Evolutionary conservation across 1,284 basidiomycete genomes (phyloP).

Genomic region (Agroathelia rolfsii): DNA sequence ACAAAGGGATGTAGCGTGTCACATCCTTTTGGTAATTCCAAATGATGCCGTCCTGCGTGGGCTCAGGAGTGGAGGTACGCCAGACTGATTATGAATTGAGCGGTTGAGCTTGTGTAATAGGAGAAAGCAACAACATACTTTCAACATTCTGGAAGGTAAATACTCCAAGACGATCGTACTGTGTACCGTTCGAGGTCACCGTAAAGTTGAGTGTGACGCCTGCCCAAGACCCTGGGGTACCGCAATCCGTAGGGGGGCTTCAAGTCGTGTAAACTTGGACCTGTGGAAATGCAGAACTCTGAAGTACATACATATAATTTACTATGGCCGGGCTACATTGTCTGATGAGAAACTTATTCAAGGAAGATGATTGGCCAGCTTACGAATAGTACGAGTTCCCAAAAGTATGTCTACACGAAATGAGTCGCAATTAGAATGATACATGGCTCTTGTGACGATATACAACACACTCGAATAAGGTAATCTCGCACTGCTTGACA

Average conservation of each 20-base stretch:
- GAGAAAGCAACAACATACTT: conserved; percentile 33
- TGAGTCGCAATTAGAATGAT: conserved; percentile 4
- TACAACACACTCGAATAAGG: conserved; percentile 1
- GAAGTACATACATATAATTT: conserved; percentile 41
- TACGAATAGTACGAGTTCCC: conserved; percentile 46
- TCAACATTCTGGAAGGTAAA: conserved; percentile 71
- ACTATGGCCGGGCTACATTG: conserved; percentile 51
- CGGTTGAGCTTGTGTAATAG: not conserved
- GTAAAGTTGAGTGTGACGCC: conserved; percentile 67
- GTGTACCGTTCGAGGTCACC: conserved; percentile 69
- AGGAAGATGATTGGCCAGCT: conserved; percentile 1
- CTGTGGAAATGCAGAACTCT: conserved; percentile 1
- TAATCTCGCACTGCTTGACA: conserved; percentile 43
- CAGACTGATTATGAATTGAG: conserved; percentile 39
- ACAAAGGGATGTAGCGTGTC: conserved; percentile 61
- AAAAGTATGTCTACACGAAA: conserved; percentile 47
- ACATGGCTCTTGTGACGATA: not conserved
- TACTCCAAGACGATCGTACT: conserved; percentile 64
- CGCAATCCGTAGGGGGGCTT: conserved; percentile 68
- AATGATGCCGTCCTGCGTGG: conserved; percentile 58
- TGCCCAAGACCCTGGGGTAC: conserved; percentile 64
- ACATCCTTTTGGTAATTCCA: conserved; percentile 76
- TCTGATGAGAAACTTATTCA: conserved; percentile 1
- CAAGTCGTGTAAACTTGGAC: conserved; percentile 4
- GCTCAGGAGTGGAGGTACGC: conserved; percentile 74